Conservation (phyloP, 495 filamentous ascomycete species). For the Chaetomidium leptoderma region DNA sequence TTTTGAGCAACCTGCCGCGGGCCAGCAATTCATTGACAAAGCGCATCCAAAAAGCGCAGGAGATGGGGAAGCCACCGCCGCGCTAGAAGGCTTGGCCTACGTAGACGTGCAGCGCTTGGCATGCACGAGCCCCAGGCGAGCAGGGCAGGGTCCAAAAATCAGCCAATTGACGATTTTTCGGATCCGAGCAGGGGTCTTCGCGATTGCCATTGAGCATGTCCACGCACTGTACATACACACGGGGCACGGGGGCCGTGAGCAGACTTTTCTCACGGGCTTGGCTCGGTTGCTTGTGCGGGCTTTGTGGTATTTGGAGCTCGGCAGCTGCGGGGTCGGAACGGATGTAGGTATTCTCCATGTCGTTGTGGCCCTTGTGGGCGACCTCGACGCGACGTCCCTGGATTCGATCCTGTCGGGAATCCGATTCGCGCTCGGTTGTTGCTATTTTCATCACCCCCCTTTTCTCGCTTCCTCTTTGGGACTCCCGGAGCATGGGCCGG, state of each 20-base stretch:
- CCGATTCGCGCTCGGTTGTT: slow-evolving; percentile 12
- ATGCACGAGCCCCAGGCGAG: background rate
- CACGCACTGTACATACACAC: background rate
- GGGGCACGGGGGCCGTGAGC: background rate
- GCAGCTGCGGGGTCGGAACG: background rate
- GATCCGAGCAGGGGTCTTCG: too few relatives aligned
- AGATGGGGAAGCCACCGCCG: slow-evolving; percentile 8
- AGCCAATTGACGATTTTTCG: slow-evolving; percentile 2
- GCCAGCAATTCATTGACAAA: slow-evolving; percentile 8
- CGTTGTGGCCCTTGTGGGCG: too few relatives aligned
- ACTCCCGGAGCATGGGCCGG: slow-evolving; percentile 1
- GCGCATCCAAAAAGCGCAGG: slow-evolving; percentile 6
- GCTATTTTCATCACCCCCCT: background rate
- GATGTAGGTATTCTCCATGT: background rate
- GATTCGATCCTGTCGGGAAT: background rate
- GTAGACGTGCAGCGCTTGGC: background rate
- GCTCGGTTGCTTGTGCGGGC: background rate
- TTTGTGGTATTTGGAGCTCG: background rate
- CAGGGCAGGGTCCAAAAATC: slow-evolving; percentile 2
- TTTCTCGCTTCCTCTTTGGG: slow-evolving; percentile 2
- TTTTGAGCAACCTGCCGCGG: slow-evolving; percentile 3
- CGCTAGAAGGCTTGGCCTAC: slow-evolving; percentile 11
- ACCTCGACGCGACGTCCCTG: background rate
- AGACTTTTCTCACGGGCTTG: slow-evolving; percentile 11
- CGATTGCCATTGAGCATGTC: too few relatives aligned